Conservation (phyloP, 192 early-diverging fungal genomes). For the Linnemannia elongata region DNA sequence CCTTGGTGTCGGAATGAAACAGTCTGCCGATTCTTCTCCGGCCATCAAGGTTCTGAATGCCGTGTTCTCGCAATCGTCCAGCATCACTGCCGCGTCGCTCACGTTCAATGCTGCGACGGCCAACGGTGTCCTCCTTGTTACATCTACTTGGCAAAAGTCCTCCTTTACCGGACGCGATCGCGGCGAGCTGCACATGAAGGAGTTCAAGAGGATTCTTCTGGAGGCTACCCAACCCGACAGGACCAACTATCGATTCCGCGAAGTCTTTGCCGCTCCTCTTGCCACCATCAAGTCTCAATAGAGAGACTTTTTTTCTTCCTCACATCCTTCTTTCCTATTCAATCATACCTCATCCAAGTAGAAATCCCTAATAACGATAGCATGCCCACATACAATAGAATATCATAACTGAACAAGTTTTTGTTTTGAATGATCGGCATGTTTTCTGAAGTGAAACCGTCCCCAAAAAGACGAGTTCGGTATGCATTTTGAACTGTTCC, state of each 20-base stretch:
- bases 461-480: no score
- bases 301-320: not conserved
- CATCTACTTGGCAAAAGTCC: constrained; percentile 24
- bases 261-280: not conserved
- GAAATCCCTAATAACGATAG: no score
- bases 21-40: constrained; percentile 20
- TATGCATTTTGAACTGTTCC: no score
- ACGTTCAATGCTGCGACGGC: constrained; percentile 33
- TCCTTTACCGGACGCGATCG: constrained; percentile 13
- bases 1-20: constrained; percentile 14
- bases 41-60: constrained; percentile 20
- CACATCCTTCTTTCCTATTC: not conserved
- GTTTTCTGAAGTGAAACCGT: no score
- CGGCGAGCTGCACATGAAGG: constrained; percentile 2
- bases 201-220: constrained; percentile 39
- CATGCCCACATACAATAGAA: no score
- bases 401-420: no score
- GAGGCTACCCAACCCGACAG: constrained; percentile 16
- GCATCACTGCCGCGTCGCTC: not conserved
- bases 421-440: no score
- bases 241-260: constrained; percentile 29
- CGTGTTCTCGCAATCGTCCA: constrained; percentile 26
- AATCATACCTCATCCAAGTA: not conserved
- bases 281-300: not conserved
- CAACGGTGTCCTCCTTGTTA: constrained; percentile 23